phyloP scores from a whole-genome alignment of 495 filamentous ascomycete genomes.

The Bombardia bombarda region DNA sequence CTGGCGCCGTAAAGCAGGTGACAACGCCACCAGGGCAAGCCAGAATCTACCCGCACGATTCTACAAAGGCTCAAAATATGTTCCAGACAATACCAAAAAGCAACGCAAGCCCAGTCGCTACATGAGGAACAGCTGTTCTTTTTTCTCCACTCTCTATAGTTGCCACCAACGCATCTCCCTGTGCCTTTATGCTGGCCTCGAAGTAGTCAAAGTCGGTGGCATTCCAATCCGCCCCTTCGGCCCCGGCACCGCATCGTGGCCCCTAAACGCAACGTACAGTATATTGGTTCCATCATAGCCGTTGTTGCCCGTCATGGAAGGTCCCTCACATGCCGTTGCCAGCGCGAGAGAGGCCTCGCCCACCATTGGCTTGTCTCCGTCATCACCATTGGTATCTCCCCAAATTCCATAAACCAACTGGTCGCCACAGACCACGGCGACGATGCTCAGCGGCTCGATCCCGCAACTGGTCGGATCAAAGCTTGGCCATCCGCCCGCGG shows the following conservation, averaged over 20 bases:
- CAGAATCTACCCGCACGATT: too few relatives aligned
- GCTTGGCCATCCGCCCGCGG: constrained; percentile 34
- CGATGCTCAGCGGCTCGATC: constrained; percentile 51
- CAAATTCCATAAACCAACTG: constrained; percentile 57
- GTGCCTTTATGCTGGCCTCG: constrained; percentile 37
- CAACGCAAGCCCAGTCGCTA: too few relatives aligned
- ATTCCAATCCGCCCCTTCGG: constrained; percentile 41
- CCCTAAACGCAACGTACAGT: constrained; percentile 49
- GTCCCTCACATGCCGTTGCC: constrained; percentile 47
- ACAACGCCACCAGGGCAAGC: too few relatives aligned
- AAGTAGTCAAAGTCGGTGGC: constrained; percentile 36
- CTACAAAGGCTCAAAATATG: too few relatives aligned
- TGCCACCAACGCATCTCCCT: constrained; percentile 38
- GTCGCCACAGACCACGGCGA: constrained; percentile 56
- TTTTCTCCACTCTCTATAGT: constrained; percentile 9
- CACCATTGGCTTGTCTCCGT: constrained; percentile 33
- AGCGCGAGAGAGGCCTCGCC: constrained; percentile 53
- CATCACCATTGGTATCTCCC: constrained; percentile 57
- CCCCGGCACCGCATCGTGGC: constrained; percentile 40
- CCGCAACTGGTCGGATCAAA: constrained; percentile 43
- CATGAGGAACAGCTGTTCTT: too few relatives aligned
- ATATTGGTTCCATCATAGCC: constrained; percentile 44
- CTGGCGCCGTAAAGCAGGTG: too few relatives aligned
- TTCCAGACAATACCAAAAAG: too few relatives aligned
- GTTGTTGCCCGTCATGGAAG: constrained; percentile 33